Conservation (phyloP, 1,139 yeast genomes). For the Magnusiomyces sp. region DNA sequence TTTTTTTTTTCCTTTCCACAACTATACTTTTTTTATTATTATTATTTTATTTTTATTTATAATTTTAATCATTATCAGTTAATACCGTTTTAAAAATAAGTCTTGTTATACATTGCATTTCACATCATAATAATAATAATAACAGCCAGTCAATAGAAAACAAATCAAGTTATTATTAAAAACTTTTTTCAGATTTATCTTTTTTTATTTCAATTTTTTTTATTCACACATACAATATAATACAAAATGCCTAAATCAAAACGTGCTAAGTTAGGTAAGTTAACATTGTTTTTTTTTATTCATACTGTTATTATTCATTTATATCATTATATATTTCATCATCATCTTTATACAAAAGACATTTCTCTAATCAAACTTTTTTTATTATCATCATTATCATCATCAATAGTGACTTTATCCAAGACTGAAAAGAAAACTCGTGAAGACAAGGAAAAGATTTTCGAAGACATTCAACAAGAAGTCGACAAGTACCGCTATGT, state of each 20-base stretch:
- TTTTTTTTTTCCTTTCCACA: too few species aligned
- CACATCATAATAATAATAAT: too few species aligned
- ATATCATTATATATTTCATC: not conserved
- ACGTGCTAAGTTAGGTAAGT: slow-evolving; percentile 47
- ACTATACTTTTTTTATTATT: too few species aligned
- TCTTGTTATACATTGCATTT: too few species aligned
- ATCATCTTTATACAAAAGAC: slow-evolving; percentile 6
- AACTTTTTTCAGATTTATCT: too few species aligned
- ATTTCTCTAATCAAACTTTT: not conserved
- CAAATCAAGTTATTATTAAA: too few species aligned
- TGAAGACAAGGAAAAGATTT: slow-evolving; percentile 83
- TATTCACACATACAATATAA: not conserved
- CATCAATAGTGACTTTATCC: slow-evolving; percentile 63
- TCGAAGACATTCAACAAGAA: slow-evolving; percentile 78
- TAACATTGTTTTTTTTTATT: too few species aligned
- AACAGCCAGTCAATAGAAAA: too few species aligned
- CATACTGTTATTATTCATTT: not conserved
- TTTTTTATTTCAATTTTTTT: too few species aligned
- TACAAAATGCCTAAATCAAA: slow-evolving; percentile 82
- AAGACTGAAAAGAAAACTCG: slow-evolving; percentile 94
- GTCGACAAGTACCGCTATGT: slow-evolving; percentile 69
- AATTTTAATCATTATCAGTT: too few species aligned
- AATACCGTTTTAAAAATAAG: too few species aligned
- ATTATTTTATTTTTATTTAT: too few species aligned
- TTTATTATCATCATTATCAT: not conserved